Evolutionary conservation across 2,329 filamentous ascomycete genomes (phyloP).

Genomic region (Anthostomella pinea): DNA sequence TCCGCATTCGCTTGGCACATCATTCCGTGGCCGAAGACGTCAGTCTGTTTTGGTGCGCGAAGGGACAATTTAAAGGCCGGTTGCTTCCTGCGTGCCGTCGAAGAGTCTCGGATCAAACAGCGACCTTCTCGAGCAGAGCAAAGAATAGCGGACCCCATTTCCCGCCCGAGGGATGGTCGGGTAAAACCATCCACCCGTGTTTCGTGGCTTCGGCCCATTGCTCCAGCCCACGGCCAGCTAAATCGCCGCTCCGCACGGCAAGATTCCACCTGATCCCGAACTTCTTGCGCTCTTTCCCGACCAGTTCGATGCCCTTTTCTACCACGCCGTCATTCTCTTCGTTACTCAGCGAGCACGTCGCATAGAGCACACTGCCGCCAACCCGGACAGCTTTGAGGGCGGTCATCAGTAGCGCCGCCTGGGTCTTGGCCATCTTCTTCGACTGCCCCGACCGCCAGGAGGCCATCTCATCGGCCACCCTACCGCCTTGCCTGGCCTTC

Average conservation of each 20-base stretch:
- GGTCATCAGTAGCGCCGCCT: slow-evolving; percentile 34
- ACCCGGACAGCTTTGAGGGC: slow-evolving; percentile 33
- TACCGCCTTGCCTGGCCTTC: slow-evolving; percentile 29
- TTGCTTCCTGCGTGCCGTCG: not conserved
- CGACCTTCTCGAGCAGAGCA: slow-evolving; percentile 34
- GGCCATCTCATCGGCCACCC: slow-evolving; percentile 34
- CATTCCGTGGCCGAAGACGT: too few species aligned
- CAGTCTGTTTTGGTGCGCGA: too few species aligned
- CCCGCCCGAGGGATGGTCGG: slow-evolving; percentile 33
- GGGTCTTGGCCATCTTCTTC: slow-evolving; percentile 33
- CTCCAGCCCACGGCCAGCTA: slow-evolving; percentile 15
- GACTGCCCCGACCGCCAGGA: slow-evolving; percentile 35
- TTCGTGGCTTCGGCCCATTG: slow-evolving; percentile 31
- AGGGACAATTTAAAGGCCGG: not conserved
- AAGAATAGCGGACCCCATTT: slow-evolving; percentile 41
- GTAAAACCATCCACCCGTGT: slow-evolving; percentile 38
- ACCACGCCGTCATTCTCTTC: slow-evolving; percentile 41
- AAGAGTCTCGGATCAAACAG: slow-evolving; percentile 7
- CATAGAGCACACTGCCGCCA: slow-evolving; percentile 38
- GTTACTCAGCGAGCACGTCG: slow-evolving; percentile 38
- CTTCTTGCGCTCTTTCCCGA: slow-evolving; percentile 37
- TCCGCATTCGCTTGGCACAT: too few species aligned
- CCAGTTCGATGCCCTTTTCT: slow-evolving; percentile 30
- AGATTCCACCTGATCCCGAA: slow-evolving; percentile 29
- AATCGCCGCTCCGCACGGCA: slow-evolving; percentile 26